Evolutionary conservation across 2,329 filamentous ascomycete genomes (phyloP), one percentile per base, ranked within the genome.

Genomic region (Alternaria ethzedia): DNA sequence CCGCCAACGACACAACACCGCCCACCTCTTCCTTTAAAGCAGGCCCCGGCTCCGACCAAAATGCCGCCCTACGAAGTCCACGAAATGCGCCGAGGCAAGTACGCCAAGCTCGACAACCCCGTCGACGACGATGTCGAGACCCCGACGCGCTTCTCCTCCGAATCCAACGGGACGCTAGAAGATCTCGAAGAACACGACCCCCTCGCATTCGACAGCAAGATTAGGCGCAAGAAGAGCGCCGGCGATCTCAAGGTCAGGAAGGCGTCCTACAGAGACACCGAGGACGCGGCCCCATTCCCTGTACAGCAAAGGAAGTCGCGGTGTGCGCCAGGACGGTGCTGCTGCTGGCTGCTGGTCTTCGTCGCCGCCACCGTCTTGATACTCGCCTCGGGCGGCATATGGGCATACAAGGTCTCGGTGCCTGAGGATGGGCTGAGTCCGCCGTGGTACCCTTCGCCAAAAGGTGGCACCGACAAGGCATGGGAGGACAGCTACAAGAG

Each of bases 401-500:
- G 82, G 81, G 80, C 81, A 15, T 83, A 81, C 69, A 82, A 80
- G 54, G 80, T 78, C 41, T 75, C 75, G 17, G 77, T 78, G 45
- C 80, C 82, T 6, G 64, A 74, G 23, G 73, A 82, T 70, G 83
- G 83, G 0, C 67, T 82, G 65, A 83, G 80, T 56, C 81, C 82
- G 54, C 79, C 83, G 4, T 84, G 81, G 81, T 85, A 97, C 78
- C 93, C 93, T 0, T 86, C 90, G 0, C 94, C 94, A 0, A 86
- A 83, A 57, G 94, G 94, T 28, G 94, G 94, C 15, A 90, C 89
- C 0, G 84, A 88, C 5, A 78, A 84, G 57, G 82, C 82, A 28
- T 97, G 94, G 94, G 86, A 86, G 12, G 87, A 90, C 62, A 94
- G 91, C 77, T 97, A 97, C 78, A 82, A 82, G 47, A 94, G 94